These are phyloP conservation scores for Aspergillus sp. DNA, from an alignment of 2,329 filamentous ascomycete species.

Conservation along the genomic window DNA sequence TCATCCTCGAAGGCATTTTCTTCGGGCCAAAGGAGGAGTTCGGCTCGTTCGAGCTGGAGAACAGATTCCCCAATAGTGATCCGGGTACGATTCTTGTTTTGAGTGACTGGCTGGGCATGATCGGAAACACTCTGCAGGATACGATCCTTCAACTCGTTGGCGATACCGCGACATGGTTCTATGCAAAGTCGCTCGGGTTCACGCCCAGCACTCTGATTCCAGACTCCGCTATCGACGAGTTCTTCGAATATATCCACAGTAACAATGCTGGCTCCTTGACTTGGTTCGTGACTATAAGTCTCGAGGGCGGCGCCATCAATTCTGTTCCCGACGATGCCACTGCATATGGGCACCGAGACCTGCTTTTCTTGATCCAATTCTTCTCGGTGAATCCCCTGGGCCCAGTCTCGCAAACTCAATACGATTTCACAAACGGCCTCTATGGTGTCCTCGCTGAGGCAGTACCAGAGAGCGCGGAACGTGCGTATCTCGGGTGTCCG, in stretches of 20 bases:
- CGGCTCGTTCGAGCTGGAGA: constrained; percentile 36
- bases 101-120: constrained; percentile 19
- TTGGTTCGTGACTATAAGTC: too few species aligned
- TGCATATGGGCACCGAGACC: constrained; percentile 63
- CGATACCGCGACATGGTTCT: constrained; percentile 51
- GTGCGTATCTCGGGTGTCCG: constrained; percentile 64
- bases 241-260: constrained; percentile 52
- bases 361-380: constrained; percentile 19
- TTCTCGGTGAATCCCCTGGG: too few species aligned
- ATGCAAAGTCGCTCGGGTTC: constrained; percentile 58
- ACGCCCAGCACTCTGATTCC: constrained; percentile 49
- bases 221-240: constrained; percentile 43
- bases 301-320: constrained; percentile 52
- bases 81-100: constrained; percentile 24
- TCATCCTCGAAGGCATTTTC: constrained; percentile 61
- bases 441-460: too few species aligned
- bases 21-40: constrained; percentile 62
- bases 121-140: too few species aligned
- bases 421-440: too few species aligned
- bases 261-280: constrained; percentile 31
- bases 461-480: too few species aligned
- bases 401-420: too few species aligned
- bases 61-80: constrained; percentile 22
- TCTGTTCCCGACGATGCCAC: constrained; percentile 57
- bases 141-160: too few species aligned